A percentile compares a stretch with the other conserved stretches of the same genome.
Conservation (phyloP, 2,329 filamentous ascomycete species). For the Daldinia eschscholtzii region DNA sequence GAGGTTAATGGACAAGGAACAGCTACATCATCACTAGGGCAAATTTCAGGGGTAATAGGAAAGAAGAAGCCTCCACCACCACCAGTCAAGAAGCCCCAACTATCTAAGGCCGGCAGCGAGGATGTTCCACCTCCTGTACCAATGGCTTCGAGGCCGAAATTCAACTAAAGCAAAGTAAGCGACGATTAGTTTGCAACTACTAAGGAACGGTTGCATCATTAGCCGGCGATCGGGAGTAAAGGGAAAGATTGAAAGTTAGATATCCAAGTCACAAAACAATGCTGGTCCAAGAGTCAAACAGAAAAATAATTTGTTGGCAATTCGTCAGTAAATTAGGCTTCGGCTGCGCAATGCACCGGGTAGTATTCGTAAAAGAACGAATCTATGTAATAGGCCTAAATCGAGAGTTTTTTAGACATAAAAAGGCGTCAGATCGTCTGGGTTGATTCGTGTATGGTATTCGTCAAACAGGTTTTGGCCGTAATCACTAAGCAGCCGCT, state of each 20-base stretch:
- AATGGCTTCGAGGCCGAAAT: slow-evolving; percentile 63
- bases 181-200: background rate
- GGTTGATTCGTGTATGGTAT: slow-evolving; percentile 40
- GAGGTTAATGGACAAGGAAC: slow-evolving; percentile 13
- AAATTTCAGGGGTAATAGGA: slow-evolving; percentile 34
- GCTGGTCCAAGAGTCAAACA: background rate
- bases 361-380: slow-evolving; percentile 42
- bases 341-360: slow-evolving; percentile 28
- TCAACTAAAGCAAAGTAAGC: slow-evolving; percentile 40
- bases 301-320: slow-evolving; percentile 16
- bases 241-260: slow-evolving; percentile 15
- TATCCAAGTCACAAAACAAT: slow-evolving; percentile 22
- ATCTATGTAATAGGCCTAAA: slow-evolving; percentile 43
- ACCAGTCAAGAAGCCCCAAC: slow-evolving; percentile 61
- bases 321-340: slow-evolving; percentile 37
- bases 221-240: slow-evolving; percentile 21
- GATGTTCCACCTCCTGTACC: slow-evolving; percentile 66
- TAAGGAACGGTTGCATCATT: slow-evolving; percentile 9
- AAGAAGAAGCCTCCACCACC: slow-evolving; percentile 67
- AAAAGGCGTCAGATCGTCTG: slow-evolving; percentile 40
- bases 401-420: slow-evolving; percentile 36
- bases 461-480: slow-evolving; percentile 29
- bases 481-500: slow-evolving; percentile 44
- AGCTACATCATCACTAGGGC: slow-evolving; percentile 28
- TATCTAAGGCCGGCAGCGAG: slow-evolving; percentile 49